phyloP scores from a whole-genome alignment of 1,284 basidiomycete species.

The Trichosporon inkin region DNA sequence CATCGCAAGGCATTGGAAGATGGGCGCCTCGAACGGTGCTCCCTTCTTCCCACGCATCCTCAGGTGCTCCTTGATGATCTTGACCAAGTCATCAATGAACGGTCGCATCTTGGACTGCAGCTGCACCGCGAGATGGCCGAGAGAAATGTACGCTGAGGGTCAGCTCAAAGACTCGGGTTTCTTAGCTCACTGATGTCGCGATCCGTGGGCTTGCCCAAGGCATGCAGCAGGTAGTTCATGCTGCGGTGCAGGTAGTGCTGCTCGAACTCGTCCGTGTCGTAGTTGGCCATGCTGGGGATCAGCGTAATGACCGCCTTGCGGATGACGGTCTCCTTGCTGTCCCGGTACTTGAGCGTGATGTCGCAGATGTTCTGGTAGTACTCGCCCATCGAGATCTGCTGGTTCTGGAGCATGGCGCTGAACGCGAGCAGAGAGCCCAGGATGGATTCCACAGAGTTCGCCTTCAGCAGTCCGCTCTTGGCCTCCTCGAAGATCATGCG shows the following conservation, averaged over 20 bases:
- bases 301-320: slow-evolving; percentile 89
- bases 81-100: slow-evolving; percentile 89
- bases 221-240: slow-evolving; percentile 83
- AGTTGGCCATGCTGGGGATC: slow-evolving; percentile 88
- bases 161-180: slow-evolving; percentile 21
- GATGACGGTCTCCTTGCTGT: slow-evolving; percentile 80
- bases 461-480: slow-evolving; percentile 75
- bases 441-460: slow-evolving; percentile 69
- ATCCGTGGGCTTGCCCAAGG: slow-evolving; percentile 84
- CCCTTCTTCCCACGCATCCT: slow-evolving; percentile 86
- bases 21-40: slow-evolving; percentile 86
- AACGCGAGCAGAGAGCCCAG: slow-evolving; percentile 92
- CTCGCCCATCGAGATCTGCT: slow-evolving; percentile 93
- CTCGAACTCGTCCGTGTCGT: slow-evolving; percentile 85
- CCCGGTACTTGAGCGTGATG: slow-evolving; percentile 80
- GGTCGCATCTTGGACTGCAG: slow-evolving; percentile 93
- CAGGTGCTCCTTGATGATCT: slow-evolving; percentile 81
- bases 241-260: slow-evolving; percentile 83
- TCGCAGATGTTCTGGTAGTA: slow-evolving; percentile 86
- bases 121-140: slow-evolving; percentile 89
- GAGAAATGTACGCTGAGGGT: slow-evolving; percentile 79
- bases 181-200: slow-evolving; percentile 67
- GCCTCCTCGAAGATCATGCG: slow-evolving; percentile 82
- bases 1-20: slow-evolving; percentile 98
- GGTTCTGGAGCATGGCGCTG: slow-evolving; percentile 85